These are phyloP conservation scores for Camelina sativa DNA, from an alignment of 345 rosid genomes.

Conservation along the genomic window DNA sequence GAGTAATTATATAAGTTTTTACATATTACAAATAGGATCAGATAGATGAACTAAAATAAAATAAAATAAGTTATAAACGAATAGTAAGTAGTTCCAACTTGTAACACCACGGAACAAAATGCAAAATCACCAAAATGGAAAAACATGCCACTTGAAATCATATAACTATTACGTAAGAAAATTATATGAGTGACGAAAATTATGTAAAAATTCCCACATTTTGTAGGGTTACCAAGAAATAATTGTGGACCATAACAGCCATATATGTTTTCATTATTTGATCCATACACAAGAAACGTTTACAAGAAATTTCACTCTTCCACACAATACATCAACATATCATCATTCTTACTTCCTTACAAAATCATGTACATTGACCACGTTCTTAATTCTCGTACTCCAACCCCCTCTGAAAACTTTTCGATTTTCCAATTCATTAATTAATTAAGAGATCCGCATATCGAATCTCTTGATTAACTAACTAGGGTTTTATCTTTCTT, in stretches of 20 bases:
- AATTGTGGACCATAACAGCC: background rate
- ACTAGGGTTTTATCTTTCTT: background rate
- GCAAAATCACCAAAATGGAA: background rate
- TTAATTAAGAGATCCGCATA: conserved; percentile 3
- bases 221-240: background rate
- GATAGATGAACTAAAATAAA: background rate
- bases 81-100: background rate
- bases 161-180: background rate
- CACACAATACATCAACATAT: conserved; percentile 5
- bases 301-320: conserved; percentile 18
- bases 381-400: background rate
- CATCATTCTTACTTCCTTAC: conserved; percentile 1
- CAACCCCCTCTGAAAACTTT: conserved; percentile 28
- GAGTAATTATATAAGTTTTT: no score
- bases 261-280: background rate
- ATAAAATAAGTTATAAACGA: background rate
- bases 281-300: background rate
- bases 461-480: conserved; percentile 10
- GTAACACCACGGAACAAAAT: background rate
- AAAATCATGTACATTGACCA: conserved; percentile 23
- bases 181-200: background rate
- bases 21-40: background rate
- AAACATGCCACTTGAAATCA: background rate
- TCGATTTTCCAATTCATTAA: conserved; percentile 26
- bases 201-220: no score